Conservation (phyloP, 2,329 filamentous ascomycete genomes). For the Lachnellula willkommii region DNA sequence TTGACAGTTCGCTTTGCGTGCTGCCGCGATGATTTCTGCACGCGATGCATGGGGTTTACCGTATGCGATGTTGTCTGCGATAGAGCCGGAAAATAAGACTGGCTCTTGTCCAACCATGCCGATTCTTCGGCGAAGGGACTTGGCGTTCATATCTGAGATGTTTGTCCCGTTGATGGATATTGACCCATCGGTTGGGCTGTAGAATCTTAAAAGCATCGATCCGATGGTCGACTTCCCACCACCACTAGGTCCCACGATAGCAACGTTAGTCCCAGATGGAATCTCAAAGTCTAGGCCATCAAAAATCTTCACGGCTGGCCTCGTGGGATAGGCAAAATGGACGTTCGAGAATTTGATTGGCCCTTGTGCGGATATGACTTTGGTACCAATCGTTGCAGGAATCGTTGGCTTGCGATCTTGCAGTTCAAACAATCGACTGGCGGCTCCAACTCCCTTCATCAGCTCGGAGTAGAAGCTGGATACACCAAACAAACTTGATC, state of each 20-base stretch:
- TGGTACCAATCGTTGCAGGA: conserved; percentile 74
- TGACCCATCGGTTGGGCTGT: conserved; percentile 69
- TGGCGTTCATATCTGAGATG: conserved; percentile 81
- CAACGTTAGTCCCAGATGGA: conserved; percentile 87
- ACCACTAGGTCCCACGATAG: conserved; percentile 91
- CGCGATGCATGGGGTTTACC: conserved; percentile 74
- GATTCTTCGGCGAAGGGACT: conserved; percentile 85
- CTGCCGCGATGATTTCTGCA: conserved; percentile 77
- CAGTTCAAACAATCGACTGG: conserved; percentile 91
- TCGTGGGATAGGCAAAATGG: conserved; percentile 85
- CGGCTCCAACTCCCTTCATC: conserved; percentile 97
- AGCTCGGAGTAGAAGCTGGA: conserved; percentile 96
- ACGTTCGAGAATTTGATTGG: conserved; percentile 84
- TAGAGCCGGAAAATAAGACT: conserved; percentile 80
- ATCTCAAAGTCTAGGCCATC: conserved; percentile 85
- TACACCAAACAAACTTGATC: conserved; percentile 84
- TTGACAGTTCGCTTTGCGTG: conserved; percentile 86
- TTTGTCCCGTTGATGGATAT: conserved; percentile 83
- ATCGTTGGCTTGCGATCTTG: conserved; percentile 86
- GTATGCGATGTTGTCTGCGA: conserved; percentile 88
- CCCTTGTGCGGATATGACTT: conserved; percentile 78
- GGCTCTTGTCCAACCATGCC: conserved; percentile 95
- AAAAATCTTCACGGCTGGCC: conserved; percentile 89
- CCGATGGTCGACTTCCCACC: conserved; percentile 96
- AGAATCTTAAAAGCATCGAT: conserved; percentile 86